Evolutionary conservation across 176 grass and related monocot genomes (phyloP).

Genomic region (Pontederia crassipes): DNA sequence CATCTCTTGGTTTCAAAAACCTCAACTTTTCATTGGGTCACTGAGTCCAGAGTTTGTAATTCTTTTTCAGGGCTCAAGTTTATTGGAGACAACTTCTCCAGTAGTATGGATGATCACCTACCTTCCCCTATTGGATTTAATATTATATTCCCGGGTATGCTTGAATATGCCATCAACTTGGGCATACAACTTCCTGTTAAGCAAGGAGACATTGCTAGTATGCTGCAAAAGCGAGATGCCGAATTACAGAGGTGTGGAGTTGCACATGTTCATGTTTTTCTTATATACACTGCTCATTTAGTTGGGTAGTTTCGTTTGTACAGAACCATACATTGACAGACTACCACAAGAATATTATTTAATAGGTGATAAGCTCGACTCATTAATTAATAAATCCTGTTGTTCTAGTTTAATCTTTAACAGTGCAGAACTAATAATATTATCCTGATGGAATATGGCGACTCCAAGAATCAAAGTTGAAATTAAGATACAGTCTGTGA

Average conservation of each 20-base stretch:
- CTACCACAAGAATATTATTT: too few species aligned
- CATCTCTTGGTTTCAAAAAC: neutral
- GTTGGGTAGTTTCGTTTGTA: too few species aligned
- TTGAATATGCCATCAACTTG: slow-evolving; percentile 42
- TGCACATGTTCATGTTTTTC: slow-evolving; percentile 2
- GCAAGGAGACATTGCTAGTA: slow-evolving; percentile 16
- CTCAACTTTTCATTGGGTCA: neutral
- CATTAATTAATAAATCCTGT: too few species aligned
- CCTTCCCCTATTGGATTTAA: slow-evolving; percentile 54
- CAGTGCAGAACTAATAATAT: too few species aligned
- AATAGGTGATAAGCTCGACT: too few species aligned
- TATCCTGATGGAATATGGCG: too few species aligned
- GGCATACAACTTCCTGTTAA: slow-evolving; percentile 33
- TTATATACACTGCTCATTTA: neutral
- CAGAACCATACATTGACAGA: too few species aligned
- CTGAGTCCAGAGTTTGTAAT: neutral
- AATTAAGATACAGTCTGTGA: too few species aligned
- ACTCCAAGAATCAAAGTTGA: too few species aligned
- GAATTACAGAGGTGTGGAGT: slow-evolving; percentile 48
- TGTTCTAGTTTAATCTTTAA: too few species aligned
- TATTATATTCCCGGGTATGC: slow-evolving; percentile 53
- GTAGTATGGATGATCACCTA: slow-evolving; percentile 29
- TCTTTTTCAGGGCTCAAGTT: slow-evolving; percentile 38
- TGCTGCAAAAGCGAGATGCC: slow-evolving; percentile 26
- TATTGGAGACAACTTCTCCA: slow-evolving; percentile 38